Evolutionary conservation across 495 filamentous ascomycete species (phyloP), one percentile per base, ranked within the genome.

Genomic region (Lineolata rhizophorae): DNA sequence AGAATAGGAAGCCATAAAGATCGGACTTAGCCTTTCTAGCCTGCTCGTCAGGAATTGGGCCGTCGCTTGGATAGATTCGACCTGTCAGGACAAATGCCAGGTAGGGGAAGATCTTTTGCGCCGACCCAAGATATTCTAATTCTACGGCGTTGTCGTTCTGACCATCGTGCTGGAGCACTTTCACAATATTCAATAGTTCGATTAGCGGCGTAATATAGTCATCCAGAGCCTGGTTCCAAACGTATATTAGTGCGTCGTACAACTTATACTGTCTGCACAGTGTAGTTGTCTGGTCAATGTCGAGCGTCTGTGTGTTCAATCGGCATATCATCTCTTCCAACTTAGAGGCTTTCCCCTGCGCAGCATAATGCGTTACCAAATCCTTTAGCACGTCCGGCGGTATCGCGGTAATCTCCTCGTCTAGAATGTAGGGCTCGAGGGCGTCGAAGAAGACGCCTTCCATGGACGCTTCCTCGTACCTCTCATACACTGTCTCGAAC

Each of bases 321-420:
- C 83, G 70, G 41, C 90, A 95, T 14, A 97, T 75, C 46, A 95
- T 72, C 49, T 94, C 85, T 53, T 97, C 90, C n/a, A 97, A 56
- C 10, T 72, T 66, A 35, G 62, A 65, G 39, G 78, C 70, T 30
- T 67, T 62, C 21, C 76, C 75, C 38, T 67, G 72, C 25, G 53
- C 63, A 11, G 80, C 71, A 46, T 75, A 94, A 45, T 87, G 69
- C 6, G 62, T 61, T 20, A 94, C 76, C 41, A 95, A 62, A 31
- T 74, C 69, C 47, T 97, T 93, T 31, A 94, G 66, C 12, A 84
- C 76, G 3, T 62, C 66, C 2, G 87, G 82, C 20, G 87, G 90
- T 11, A 94, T 54, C 4, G 63, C 62, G 9, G 62, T 69, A 35
- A 93, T 69, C 21, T 70, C 68, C 26, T 71, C 70, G 31, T 85